Conservation (phyloP, 2,329 filamentous ascomycete species). For the Colletotrichum sp. region DNA sequence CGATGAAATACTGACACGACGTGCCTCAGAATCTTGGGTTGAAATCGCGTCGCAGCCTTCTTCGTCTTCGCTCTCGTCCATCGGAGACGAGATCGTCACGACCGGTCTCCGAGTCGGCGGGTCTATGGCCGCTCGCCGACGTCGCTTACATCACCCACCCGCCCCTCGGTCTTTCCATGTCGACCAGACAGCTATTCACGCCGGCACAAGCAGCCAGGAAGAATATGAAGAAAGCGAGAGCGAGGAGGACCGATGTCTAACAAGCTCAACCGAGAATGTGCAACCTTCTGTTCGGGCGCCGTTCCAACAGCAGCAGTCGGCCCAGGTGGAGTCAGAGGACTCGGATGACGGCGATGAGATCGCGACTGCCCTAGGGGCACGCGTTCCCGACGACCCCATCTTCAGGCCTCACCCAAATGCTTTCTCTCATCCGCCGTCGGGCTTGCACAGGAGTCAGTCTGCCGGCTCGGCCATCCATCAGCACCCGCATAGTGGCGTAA, state of each 20-base stretch:
- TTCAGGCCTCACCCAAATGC: conserved; percentile 93
- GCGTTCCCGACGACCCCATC: conserved; percentile 52
- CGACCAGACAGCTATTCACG: conserved; percentile 43
- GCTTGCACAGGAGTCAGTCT: conserved; percentile 54
- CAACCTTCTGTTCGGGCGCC: conserved; percentile 29
- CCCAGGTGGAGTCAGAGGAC: conserved; percentile 50
- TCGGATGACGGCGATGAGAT: conserved; percentile 72
- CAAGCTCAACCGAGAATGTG: conserved; percentile 63
- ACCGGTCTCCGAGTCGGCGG: conserved; percentile 81
- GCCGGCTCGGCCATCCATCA: conserved; percentile 52
- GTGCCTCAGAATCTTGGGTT: conserved; percentile 84
- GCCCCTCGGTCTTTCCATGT: conserved; percentile 38
- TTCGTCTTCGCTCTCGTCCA: conserved; percentile 88
- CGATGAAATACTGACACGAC: background rate
- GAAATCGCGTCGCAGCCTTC: conserved; percentile 93
- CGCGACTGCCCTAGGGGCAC: conserved; percentile 75
- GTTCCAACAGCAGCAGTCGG: conserved; percentile 29
- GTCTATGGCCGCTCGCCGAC: conserved; percentile 65
- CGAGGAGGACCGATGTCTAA: conserved; percentile 75
- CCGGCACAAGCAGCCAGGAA: conserved; percentile 79
- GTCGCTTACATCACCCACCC: conserved; percentile 44
- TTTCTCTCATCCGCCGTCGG: conserved; percentile 80
- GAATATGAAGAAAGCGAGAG: conserved; percentile 94
- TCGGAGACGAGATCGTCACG: conserved; percentile 87
- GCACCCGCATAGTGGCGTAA: conserved; percentile 55